Percentiles rank a stretch among this genome's conserved stretches.
These are phyloP conservation scores for Talaromyces islandicus DNA, from an alignment of 2,329 filamentous ascomycete genomes.

Conservation along the genomic window DNA sequence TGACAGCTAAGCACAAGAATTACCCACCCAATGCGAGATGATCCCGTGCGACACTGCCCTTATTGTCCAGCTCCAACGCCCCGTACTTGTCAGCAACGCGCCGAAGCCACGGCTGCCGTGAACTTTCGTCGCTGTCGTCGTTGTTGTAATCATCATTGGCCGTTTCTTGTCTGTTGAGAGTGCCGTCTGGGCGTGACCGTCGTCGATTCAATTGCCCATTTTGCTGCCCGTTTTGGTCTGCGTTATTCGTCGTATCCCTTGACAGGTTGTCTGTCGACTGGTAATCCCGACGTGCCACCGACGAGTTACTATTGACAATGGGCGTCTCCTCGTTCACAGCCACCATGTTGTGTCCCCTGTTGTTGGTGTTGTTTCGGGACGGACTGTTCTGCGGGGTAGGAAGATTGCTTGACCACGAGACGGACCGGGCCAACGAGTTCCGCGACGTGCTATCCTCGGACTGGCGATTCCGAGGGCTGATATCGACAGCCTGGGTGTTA, in stretches of 20 bases:
- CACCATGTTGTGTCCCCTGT: background rate
- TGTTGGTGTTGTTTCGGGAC: background rate
- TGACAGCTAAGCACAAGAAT: background rate
- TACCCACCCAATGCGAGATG: conserved; percentile 55
- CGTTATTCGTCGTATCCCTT: conserved; percentile 10
- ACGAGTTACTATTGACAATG: conserved; percentile 21
- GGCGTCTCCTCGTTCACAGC: conserved; percentile 25
- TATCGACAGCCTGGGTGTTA: conserved; percentile 16
- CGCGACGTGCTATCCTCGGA: background rate
- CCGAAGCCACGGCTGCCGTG: conserved; percentile 38
- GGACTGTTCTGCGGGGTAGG: background rate
- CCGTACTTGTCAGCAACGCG: conserved; percentile 53
- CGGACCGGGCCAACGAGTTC: conserved; percentile 12
- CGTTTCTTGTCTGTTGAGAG: background rate
- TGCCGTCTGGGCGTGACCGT: background rate
- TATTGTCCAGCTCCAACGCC: conserved; percentile 59
- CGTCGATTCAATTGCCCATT: background rate
- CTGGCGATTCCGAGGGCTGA: background rate
- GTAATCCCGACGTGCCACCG: conserved; percentile 23
- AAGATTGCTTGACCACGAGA: conserved; percentile 17
- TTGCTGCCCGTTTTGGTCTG: background rate
- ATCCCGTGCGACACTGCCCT: conserved; percentile 60
- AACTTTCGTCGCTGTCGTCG: background rate
- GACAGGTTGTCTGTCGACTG: conserved; percentile 24
- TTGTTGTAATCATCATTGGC: background rate